Evolutionary conservation across 1,139 yeast genomes (phyloP).

Genomic region (Blastobotrys elegans): DNA sequence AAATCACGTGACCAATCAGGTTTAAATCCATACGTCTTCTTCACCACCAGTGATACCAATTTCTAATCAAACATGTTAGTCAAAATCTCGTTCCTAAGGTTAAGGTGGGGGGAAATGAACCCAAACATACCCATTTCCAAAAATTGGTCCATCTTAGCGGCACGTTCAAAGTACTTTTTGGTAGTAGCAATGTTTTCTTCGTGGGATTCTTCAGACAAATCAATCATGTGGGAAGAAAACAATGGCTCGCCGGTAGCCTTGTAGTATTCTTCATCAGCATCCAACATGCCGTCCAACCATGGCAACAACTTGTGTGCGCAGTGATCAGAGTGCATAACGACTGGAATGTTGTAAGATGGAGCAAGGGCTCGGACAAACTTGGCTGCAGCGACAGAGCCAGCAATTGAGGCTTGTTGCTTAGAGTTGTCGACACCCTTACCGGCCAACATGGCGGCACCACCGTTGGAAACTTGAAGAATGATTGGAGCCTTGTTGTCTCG

Average conservation of each 20-base stretch:
- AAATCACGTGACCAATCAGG: no score
- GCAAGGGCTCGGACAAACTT: constrained; percentile 96
- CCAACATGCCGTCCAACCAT: constrained; percentile 98
- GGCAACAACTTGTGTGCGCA: constrained; percentile 98
- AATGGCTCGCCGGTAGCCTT: constrained; percentile 85
- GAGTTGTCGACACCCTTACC: constrained; percentile 97
- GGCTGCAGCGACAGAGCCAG: constrained; percentile 97
- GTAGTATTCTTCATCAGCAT: constrained; percentile 91
- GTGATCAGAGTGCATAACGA: constrained; percentile 95
- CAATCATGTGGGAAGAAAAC: constrained; percentile 99
- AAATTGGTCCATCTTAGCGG: constrained; percentile 94
- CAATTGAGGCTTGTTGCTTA: constrained; percentile 90
- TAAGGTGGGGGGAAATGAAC: no score
- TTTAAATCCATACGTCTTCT: no score
- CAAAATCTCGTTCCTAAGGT: no score
- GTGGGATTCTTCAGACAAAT: constrained; percentile 93
- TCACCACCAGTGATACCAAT: constrained; percentile 99
- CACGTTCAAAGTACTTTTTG: constrained; percentile 91
- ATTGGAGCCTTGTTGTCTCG: constrained; percentile 95
- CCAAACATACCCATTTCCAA: constrained; percentile 99
- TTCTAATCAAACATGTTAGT: no score
- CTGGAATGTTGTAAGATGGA: constrained; percentile 95
- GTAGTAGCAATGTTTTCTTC: constrained; percentile 93
- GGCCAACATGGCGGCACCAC: constrained; percentile 96
- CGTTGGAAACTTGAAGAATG: constrained; percentile 94